Conservation (phyloP, 306 rosid genomes). For the Vicia sativa region DNA sequence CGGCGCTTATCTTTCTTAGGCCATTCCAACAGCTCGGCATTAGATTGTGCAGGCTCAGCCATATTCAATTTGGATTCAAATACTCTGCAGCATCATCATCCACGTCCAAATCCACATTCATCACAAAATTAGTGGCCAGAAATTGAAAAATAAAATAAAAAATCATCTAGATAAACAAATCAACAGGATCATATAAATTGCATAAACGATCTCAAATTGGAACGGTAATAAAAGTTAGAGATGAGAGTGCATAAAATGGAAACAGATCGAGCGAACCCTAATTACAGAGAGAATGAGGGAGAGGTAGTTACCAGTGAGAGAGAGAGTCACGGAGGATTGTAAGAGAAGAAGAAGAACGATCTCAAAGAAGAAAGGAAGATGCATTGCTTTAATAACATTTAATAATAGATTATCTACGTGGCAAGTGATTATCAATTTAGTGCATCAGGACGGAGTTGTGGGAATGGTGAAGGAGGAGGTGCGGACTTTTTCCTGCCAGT, state of each 20-base stretch:
- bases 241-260: neutral
- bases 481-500: too few species aligned
- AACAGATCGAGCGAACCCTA: neutral
- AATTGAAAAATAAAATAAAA: neutral
- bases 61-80: slow-evolving; percentile 42
- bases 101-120: neutral
- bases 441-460: slow-evolving; percentile 32
- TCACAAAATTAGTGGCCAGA: slow-evolving; percentile 1
- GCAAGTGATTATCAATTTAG: slow-evolving; percentile 2
- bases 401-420: slow-evolving; percentile 25
- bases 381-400: neutral
- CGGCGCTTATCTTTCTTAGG: slow-evolving; percentile 88
- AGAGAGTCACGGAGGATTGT: neutral
- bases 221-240: too few species aligned
- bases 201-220: too few species aligned
- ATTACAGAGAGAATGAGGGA: neutral
- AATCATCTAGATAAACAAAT: neutral
- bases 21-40: slow-evolving; percentile 78
- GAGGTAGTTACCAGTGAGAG: slow-evolving; percentile 8
- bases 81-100: slow-evolving; percentile 32
- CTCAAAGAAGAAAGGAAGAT: neutral
- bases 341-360: neutral
- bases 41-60: slow-evolving; percentile 75
- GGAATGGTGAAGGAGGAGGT: neutral
- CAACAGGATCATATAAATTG: neutral